These are phyloP conservation scores for Metschnikowia vanudenii DNA, from an alignment of 805 yeast species.

Conservation along the genomic window DNA sequence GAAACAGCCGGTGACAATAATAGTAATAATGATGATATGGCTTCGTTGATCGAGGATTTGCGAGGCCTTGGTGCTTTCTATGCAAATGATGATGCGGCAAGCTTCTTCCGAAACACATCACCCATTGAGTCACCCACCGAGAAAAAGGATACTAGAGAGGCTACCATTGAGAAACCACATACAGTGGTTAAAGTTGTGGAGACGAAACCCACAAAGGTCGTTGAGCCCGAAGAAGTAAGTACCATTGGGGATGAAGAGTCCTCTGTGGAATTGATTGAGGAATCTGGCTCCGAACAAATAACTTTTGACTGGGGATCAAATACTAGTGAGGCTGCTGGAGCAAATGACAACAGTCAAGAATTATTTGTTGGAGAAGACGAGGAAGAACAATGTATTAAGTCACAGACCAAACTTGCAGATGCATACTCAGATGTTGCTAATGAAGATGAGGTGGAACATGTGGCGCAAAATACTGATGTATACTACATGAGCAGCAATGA, in stretches of 20 bases:
- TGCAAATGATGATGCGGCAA: neutral
- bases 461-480: too few relatives aligned
- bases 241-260: neutral
- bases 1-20: too few relatives aligned
- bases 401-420: too few relatives aligned
- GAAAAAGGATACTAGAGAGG: too few relatives aligned
- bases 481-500: conserved; percentile 4
- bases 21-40: neutral
- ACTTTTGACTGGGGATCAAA: conserved; percentile 1
- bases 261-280: neutral
- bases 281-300: neutral
- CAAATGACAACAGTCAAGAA: neutral
- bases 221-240: too few relatives aligned
- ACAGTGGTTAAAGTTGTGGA: too few relatives aligned
- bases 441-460: too few relatives aligned
- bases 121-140: too few relatives aligned
- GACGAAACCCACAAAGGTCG: too few relatives aligned
- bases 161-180: too few relatives aligned
- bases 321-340: neutral
- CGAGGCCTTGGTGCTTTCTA: conserved; percentile 1
- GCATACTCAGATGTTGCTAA: too few relatives aligned
- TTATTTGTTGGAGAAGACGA: neutral
- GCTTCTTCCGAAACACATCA: neutral
- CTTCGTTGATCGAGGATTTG: neutral
- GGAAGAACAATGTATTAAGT: neutral